Percentiles rank a stretch among this genome's conserved stretches.
Conservation (phyloP, 2,329 filamentous ascomycete species). For the Talaromyces sp. region DNA sequence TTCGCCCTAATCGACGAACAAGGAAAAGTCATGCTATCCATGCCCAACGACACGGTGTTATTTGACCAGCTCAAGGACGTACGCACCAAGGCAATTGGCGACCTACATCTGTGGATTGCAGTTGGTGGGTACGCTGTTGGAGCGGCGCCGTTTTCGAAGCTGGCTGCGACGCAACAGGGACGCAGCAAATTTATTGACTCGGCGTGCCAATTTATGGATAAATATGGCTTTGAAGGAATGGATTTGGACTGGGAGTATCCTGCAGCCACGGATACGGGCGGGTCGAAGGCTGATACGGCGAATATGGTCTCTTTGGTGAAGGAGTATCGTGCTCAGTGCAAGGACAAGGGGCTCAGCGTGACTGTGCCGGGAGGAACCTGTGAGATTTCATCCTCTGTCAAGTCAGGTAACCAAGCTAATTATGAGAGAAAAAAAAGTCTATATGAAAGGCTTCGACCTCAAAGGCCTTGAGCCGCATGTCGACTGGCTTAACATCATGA, state of each 20-base stretch:
- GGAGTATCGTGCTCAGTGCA: conserved; percentile 10
- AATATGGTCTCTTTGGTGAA: conserved; percentile 9
- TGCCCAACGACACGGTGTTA: conserved; percentile 13
- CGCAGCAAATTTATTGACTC: conserved; percentile 12
- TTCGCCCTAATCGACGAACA: conserved; percentile 39
- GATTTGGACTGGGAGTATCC: conserved; percentile 22
- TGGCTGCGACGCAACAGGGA: conserved; percentile 6
- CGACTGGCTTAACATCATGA: conserved; percentile 15
- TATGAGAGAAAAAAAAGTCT: conserved; percentile 2
- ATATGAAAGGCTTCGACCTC: conserved; percentile 23
- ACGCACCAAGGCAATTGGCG: conserved; percentile 20
- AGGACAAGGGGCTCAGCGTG: conserved; percentile 8
- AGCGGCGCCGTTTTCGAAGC: conserved; percentile 9
- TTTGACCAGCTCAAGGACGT: conserved; percentile 24
- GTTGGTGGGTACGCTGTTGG: conserved; percentile 15
- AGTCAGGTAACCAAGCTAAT: not conserved
- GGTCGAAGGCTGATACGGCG: conserved; percentile 2
- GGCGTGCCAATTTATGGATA: conserved; percentile 14
- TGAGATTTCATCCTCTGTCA: not conserved
- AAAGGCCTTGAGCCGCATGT: conserved; percentile 8
- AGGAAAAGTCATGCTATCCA: conserved; percentile 23
- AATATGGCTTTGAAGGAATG: conserved; percentile 20
- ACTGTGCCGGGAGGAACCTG: conserved; percentile 10
- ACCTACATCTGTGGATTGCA: conserved; percentile 28
- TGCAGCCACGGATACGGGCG: conserved; percentile 3